Percentiles rank a stretch among this genome's conserved stretches.
These are phyloP conservation scores for Closterium sp. DNA, from an alignment of 139 green algal genomes.

Conservation along the genomic window DNA sequence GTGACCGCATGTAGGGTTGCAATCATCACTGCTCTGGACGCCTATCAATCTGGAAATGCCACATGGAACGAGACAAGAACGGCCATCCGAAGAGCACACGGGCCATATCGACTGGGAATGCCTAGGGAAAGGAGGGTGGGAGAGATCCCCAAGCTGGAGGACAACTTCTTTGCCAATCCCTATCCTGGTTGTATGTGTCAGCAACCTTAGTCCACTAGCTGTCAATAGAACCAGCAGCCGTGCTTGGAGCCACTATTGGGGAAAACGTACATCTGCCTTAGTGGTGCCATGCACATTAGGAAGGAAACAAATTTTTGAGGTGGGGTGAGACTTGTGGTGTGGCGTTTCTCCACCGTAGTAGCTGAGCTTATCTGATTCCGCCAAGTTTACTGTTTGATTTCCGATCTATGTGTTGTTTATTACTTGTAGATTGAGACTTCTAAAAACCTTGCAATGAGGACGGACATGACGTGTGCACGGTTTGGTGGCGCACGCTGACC, in stretches of 20 bases:
- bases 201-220: neutral
- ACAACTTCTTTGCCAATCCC: conserved; percentile 15
- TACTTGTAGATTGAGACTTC: too few relatives aligned
- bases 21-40: neutral
- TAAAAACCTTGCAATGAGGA: neutral
- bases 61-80: neutral
- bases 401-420: too few relatives aligned
- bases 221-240: neutral
- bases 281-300: neutral
- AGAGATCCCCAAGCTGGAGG: neutral
- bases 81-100: neutral
- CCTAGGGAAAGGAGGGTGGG: neutral
- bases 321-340: neutral
- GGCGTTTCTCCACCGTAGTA: too few relatives aligned
- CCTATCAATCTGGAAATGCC: neutral
- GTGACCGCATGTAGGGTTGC: neutral
- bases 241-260: neutral
- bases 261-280: too few relatives aligned
- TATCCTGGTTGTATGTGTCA: conserved; percentile 12
- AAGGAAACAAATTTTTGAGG: neutral
- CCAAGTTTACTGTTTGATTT: too few relatives aligned
- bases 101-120: neutral
- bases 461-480: neutral
- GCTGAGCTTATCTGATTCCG: too few relatives aligned
- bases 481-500: neutral